Evolutionary conservation across 371 early-diverging fungal species (phyloP).

Genomic region (Mycotypha africana): DNA sequence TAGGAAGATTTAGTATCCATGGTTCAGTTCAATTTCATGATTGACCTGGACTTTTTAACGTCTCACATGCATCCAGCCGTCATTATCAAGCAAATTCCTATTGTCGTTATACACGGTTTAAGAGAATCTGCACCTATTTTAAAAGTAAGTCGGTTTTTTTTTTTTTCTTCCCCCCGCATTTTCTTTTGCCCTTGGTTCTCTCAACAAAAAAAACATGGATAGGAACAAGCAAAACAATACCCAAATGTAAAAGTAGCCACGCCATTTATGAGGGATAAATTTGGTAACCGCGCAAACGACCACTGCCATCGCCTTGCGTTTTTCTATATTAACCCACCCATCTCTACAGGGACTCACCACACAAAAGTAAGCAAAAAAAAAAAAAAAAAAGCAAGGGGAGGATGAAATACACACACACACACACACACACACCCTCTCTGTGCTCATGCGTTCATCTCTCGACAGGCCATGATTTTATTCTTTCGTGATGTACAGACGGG

Average conservation of each 20-base stretch:
- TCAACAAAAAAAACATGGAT: too few relatives aligned
- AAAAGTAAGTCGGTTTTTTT: too few relatives aligned
- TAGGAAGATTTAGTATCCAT: conserved; percentile 3
- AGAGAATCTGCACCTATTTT: not conserved
- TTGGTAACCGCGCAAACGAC: not conserved
- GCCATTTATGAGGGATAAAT: not conserved
- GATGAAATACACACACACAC: not conserved
- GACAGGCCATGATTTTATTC: conserved; percentile 1
- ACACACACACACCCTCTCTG: too few relatives aligned
- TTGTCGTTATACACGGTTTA: conserved; percentile 2
- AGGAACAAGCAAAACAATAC: not conserved
- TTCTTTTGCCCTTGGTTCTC: too few relatives aligned
- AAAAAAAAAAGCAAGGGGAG: too few relatives aligned
- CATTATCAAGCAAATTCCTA: not conserved
- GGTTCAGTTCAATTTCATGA: conserved; percentile 7
- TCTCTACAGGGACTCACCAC: too few relatives aligned
- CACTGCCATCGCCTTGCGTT: too few relatives aligned
- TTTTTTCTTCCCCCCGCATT: too few relatives aligned
- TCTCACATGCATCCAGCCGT: not conserved
- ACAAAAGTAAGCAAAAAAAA: too few relatives aligned
- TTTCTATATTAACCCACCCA: too few relatives aligned
- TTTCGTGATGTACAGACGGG: not conserved
- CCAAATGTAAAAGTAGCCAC: not conserved
- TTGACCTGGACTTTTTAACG: conserved; percentile 2
- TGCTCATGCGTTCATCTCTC: not conserved